phyloP scores from a whole-genome alignment of 1,139 yeast species.

The Geotrichum candidum region DNA sequence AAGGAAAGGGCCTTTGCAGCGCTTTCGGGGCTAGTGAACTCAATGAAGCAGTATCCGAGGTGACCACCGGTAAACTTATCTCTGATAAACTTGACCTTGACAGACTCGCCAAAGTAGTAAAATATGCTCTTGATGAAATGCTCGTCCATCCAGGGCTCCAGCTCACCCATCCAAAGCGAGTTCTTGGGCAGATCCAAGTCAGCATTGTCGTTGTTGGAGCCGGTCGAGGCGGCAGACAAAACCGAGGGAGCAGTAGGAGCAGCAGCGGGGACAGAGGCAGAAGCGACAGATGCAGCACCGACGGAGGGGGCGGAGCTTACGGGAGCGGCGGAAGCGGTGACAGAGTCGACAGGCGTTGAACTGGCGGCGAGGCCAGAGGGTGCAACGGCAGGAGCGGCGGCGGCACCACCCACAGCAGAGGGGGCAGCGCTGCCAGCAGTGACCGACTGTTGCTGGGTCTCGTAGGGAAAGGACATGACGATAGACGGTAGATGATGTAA shows the following conservation, averaged over 20 bases:
- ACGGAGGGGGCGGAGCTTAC: neutral
- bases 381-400: neutral
- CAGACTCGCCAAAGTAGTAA: constrained; percentile 48
- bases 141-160: constrained; percentile 84
- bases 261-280: neutral
- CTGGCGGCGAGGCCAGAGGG: neutral
- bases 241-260: constrained; percentile 2
- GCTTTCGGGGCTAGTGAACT: constrained; percentile 60
- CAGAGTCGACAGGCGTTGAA: neutral
- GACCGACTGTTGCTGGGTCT: neutral
- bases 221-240: neutral
- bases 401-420: neutral
- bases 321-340: neutral
- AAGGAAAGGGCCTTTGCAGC: constrained; percentile 61
- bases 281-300: neutral
- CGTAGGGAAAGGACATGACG: neutral
- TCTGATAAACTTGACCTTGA: constrained; percentile 55
- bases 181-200: constrained; percentile 12
- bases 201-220: neutral
- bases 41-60: constrained; percentile 82
- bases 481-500: neutral
- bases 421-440: neutral
- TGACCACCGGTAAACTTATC: constrained; percentile 45
- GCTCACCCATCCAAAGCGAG: constrained; percentile 56
- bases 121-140: constrained; percentile 59